Evolutionary conservation across 164 flowering plant species (phyloP).

Genomic region (Protea cynaroides): DNA sequence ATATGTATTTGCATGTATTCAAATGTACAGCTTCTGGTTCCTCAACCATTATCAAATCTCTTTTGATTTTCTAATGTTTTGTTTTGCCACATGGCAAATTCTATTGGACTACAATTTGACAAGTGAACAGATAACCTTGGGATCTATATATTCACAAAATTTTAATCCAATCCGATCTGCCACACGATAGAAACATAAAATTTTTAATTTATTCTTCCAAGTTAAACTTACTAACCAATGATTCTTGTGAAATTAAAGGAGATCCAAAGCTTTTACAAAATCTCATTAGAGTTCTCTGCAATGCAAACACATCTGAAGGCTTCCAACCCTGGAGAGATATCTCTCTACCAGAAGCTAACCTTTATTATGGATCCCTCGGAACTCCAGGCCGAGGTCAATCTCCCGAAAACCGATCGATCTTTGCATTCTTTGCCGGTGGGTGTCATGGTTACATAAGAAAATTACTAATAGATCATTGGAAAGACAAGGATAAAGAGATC

Average conservation of each 20-base stretch:
- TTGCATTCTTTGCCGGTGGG: constrained; percentile 45
- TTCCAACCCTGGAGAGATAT: constrained; percentile 17
- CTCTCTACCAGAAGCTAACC: constrained; percentile 18
- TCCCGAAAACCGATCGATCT: constrained; percentile 10
- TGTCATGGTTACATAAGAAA: constrained; percentile 20
- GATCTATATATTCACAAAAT: no score
- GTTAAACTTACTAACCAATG: no score
- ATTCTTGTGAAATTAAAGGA: not conserved
- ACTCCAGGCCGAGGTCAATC: not conserved
- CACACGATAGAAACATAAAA: no score
- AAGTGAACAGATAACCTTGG: no score
- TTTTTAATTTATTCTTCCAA: no score
- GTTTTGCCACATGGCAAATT: no score
- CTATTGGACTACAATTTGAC: no score
- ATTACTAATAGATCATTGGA: constrained; percentile 19
- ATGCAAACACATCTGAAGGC: constrained; percentile 24
- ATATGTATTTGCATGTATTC: no score
- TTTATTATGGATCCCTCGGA: constrained; percentile 6
- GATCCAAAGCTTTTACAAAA: constrained; percentile 32
- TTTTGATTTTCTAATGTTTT: no score
- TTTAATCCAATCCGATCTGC: no score
- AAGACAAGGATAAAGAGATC: constrained; percentile 21
- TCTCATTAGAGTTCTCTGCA: constrained; percentile 32
- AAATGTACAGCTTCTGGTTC: no score
- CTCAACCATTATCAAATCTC: no score